Evolutionary conservation across 331 rosid species (phyloP).

Genomic region (Acacia concinna): DNA sequence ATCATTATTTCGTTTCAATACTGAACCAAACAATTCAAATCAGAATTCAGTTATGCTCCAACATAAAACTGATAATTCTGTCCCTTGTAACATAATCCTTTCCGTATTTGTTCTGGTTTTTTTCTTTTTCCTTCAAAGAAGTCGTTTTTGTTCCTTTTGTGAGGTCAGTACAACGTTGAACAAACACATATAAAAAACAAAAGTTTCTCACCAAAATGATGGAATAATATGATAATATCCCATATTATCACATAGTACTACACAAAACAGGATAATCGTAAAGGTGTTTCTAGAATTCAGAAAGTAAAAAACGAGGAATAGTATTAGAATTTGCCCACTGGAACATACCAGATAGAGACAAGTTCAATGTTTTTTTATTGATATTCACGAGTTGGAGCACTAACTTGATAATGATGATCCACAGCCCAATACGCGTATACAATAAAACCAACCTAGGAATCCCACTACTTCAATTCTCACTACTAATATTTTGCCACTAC

Average conservation of each 20-base stretch:
- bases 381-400: conserved; percentile 19
- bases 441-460: conserved; percentile 36
- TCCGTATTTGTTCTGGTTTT: neutral
- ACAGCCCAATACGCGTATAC: neutral
- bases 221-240: neutral
- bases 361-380: neutral
- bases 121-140: neutral
- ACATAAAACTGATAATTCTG: neutral
- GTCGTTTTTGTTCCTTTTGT: neutral
- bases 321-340: neutral
- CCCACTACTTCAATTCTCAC: neutral
- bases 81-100: neutral
- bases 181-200: too few relatives aligned
- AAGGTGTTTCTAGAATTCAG: conserved; percentile 26
- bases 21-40: neutral
- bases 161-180: neutral
- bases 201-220: neutral
- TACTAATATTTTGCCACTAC: neutral
- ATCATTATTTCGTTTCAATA: neutral
- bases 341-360: conserved; percentile 28
- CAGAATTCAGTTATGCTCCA: neutral
- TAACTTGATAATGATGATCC: conserved; percentile 18
- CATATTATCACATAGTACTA: neutral
- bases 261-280: neutral
- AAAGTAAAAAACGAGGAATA: neutral